A percentile compares a stretch with the other conserved stretches of the same genome.
These are phyloP conservation scores for Tuctoria greenei DNA, from an alignment of 176 grass and related monocot species.

Conservation along the genomic window DNA sequence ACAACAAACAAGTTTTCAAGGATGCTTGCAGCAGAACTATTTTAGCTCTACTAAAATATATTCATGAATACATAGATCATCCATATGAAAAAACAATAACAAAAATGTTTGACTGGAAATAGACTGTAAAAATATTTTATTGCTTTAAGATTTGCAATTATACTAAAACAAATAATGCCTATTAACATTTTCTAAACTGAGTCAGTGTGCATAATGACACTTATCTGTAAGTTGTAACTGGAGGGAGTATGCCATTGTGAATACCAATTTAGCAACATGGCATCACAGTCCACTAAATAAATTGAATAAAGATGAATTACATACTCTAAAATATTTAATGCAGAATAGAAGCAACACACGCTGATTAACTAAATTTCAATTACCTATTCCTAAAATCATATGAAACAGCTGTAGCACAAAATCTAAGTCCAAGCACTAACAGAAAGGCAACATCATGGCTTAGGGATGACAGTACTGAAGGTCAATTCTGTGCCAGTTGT, in stretches of 20 bases:
- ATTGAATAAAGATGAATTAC: conserved; percentile 11
- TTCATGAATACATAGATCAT: conserved; percentile 6
- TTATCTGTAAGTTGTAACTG: not conserved
- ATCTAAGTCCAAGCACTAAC: not conserved
- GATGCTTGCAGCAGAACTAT: not conserved
- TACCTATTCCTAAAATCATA: not conserved
- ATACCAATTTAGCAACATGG: not conserved
- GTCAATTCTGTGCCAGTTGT: not conserved
- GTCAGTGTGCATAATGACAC: not conserved
- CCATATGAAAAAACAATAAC: not conserved
- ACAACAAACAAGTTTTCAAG: not conserved
- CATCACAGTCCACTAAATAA: not conserved
- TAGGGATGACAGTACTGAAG: not conserved
- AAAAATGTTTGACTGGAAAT: not conserved
- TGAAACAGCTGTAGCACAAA: conserved; percentile 10
- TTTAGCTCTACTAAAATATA: not conserved
- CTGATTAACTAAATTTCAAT: not conserved
- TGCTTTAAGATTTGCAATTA: not conserved
- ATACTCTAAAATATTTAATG: conserved; percentile 6
- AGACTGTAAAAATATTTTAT: not conserved
- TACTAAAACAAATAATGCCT: not conserved
- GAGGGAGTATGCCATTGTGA: not conserved
- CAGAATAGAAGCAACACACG: not conserved
- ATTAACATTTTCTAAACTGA: too few species aligned
- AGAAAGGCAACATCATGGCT: not conserved